Evolutionary conservation across 164 flowering plant genomes (phyloP), one percentile per base, ranked within the genome.

Genomic region (Macadamia integrifolia): DNA sequence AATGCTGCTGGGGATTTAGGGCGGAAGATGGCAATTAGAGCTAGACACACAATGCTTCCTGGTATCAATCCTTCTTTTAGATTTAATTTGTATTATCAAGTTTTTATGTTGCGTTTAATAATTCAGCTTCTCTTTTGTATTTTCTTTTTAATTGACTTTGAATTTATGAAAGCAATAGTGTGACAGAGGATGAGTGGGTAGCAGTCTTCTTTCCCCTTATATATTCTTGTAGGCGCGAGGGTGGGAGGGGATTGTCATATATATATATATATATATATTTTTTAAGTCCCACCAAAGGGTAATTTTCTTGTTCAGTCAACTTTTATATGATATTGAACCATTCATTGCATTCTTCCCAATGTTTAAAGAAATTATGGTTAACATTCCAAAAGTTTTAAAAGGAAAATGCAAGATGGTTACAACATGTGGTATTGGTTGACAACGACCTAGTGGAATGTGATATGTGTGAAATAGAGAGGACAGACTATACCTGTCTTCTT

Each of bases 1-100:
- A 84, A 80, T 68, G 89, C 87, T 69, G 73, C 57, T 30, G 97
- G 98, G 50, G 97, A 89, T 79, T 87, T 93, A 71, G 96, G 97
- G 17, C 80, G 98, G 66, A 87, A 89, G 80, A 89, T 88, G 88
- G 92, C 97, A 42, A 74, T 85, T 57, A 76, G 98, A 83, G 87
- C 97, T 14, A 85, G 88, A 72, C 85, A 86, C 32, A 77, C 83
- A 42, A 70, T 87, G 70, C 87, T 85, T 66, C 97, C 96, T 60
- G 87, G 97, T 92, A 74, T 79, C 86, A 62, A 58, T 74, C 42
- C 48, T 70, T 68, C 46, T 44, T 62, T 9, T 42, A 17, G 57
- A 53, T 29, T 35, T 5, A 35, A 35, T 35, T 35, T 5, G 40
- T 5, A 11, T 17, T 30, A 28, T 50, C 18, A 46, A 12, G 42